These are phyloP conservation scores for Luffa acutangula DNA, from an alignment of 306 rosid genomes.

Conservation along the genomic window DNA sequence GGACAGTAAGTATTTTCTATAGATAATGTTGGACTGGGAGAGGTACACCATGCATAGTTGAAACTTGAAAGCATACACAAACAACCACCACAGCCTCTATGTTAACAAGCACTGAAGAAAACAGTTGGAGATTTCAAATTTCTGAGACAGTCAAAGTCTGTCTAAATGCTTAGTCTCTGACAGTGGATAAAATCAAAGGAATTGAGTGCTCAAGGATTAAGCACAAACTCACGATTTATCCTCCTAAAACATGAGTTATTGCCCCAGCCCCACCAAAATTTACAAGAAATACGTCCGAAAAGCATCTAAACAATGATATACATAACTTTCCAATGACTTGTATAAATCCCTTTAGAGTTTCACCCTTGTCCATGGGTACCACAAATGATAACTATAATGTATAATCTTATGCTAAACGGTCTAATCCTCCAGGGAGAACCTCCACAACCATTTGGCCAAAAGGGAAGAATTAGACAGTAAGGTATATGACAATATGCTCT, in stretches of 20 bases:
- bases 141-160: neutral
- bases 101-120: neutral
- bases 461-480: neutral
- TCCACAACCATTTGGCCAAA: neutral
- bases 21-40: neutral
- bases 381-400: neutral
- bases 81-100: neutral
- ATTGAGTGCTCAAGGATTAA: neutral
- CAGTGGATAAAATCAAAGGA: neutral
- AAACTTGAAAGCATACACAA: neutral
- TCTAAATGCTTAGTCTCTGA: neutral
- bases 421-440: neutral
- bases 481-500: neutral
- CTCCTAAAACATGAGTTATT: neutral
- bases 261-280: neutral
- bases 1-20: neutral
- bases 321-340: neutral
- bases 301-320: neutral
- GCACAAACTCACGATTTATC: neutral
- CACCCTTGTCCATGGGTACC: neutral
- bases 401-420: neutral
- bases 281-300: neutral
- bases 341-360: neutral
- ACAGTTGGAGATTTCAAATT: neutral
- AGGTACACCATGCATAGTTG: neutral